These are phyloP conservation scores for Pulchroboletus neoregius DNA, from an alignment of 1,284 basidiomycete species.

Conservation along the genomic window DNA sequence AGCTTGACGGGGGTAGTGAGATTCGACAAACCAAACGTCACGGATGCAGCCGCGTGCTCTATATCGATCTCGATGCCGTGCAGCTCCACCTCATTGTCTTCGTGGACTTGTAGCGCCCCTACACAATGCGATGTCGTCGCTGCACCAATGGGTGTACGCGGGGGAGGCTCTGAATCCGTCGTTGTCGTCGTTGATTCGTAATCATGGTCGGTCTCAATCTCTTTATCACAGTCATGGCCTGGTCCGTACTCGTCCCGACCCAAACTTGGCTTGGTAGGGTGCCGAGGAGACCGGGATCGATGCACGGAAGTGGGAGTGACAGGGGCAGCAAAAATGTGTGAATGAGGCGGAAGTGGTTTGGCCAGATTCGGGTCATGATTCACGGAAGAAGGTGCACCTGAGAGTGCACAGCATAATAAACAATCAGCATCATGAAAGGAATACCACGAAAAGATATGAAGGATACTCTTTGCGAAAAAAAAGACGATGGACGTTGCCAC, in stretches of 20 bases:
- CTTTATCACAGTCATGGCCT: constrained; percentile 20
- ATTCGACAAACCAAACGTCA: constrained; percentile 8
- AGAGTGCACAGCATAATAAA: constrained; percentile 1
- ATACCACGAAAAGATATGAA: background rate
- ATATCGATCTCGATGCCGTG: constrained; percentile 15
- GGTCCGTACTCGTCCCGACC: constrained; percentile 6
- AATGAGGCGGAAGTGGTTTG: constrained; percentile 4
- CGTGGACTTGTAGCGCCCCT: constrained; percentile 9
- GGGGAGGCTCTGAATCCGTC: constrained; percentile 29
- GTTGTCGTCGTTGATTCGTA: constrained; percentile 30
- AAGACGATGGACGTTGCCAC: background rate
- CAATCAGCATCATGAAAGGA: constrained; percentile 12
- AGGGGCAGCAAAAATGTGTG: constrained; percentile 6
- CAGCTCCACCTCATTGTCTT: constrained; percentile 15
- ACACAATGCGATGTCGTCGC: constrained; percentile 6
- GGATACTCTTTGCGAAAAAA: background rate
- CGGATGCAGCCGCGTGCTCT: constrained; percentile 1
- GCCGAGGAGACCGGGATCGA: constrained; percentile 1
- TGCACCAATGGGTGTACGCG: constrained; percentile 26
- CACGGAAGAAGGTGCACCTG: constrained; percentile 20
- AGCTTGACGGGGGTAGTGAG: constrained; percentile 19
- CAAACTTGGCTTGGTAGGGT: constrained; percentile 1
- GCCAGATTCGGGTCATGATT: constrained; percentile 11
- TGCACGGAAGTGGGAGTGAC: constrained; percentile 1
- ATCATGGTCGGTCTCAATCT: constrained; percentile 26